Evolutionary conservation across 495 filamentous ascomycete genomes (phyloP), one percentile per base, ranked within the genome.

Genomic region (Haplographium delicatum): DNA sequence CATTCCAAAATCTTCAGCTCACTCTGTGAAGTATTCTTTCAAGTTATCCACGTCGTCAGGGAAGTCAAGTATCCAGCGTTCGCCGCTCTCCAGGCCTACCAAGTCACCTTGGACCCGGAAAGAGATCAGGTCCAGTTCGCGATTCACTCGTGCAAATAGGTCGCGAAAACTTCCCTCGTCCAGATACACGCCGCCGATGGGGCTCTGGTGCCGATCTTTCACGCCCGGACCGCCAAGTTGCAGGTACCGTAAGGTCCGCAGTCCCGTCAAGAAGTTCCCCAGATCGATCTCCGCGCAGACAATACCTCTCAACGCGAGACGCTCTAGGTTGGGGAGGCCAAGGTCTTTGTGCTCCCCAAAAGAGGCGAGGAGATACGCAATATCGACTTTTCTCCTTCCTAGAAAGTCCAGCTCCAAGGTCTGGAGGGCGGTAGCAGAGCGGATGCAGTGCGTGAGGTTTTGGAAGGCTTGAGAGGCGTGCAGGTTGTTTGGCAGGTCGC

Each of bases 11-110:
- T n/a, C n/a, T n/a, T n/a, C n/a, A n/a, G n/a, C n/a, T n/a, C n/a
- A n/a, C n/a, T 53, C 55, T 16, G 38, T 43, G n/a, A 51, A 45
- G 43, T 50, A 58, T 34, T 58, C 50, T n/a, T 25, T 27, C 47
- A 59, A 24, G n/a, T 45, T 28, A 2, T 25, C 25, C 26, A 40
- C n/a, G 4, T 34, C 28, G 11, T 38, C 51, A 6, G 38, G 23
- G 25, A 44, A 13, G 5, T 51, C 56, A 20, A 58, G 20, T 18
- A 53, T 18, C 44, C 50, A 58, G 15, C 34, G 27, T 49, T 54
- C 47, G 4, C 46, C 41, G 20, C 51, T 54, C 27, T 59, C 56
- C 26, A 35, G 28, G 7, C 43, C 46, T 10, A 54, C 20, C 22
- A 59, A 37, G 38, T 59, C 56, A 4, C 56, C 56, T 20, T 43